These are phyloP conservation scores for Wickerhamomyces hampshirensis DNA, from an alignment of 805 yeast genomes.

Conservation along the genomic window DNA sequence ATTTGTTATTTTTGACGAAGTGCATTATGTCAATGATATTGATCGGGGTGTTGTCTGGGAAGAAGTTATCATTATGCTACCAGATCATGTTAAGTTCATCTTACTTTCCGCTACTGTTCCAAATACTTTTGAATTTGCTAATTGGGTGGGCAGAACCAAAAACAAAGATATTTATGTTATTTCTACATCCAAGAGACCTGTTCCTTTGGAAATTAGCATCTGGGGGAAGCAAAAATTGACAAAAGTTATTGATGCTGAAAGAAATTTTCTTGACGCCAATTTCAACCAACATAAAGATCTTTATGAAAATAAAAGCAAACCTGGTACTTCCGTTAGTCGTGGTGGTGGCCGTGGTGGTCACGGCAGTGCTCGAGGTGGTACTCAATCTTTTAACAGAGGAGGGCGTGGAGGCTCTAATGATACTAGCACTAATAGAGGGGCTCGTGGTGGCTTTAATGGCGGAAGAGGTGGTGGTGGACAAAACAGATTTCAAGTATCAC, in stretches of 20 bases:
- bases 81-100: slow-evolving; percentile 91
- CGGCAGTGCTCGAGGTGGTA: slow-evolving; percentile 31
- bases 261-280: slow-evolving; percentile 62
- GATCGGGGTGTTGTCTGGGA: slow-evolving; percentile 99
- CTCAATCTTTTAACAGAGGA: slow-evolving; percentile 27
- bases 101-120: slow-evolving; percentile 96
- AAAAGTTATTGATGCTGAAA: slow-evolving; percentile 69
- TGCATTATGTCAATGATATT: slow-evolving; percentile 94
- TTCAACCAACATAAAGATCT: slow-evolving; percentile 56
- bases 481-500: slow-evolving; percentile 26
- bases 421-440: slow-evolving; percentile 32
- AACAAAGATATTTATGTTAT: slow-evolving; percentile 94
- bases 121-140: slow-evolving; percentile 96
- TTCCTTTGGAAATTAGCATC: slow-evolving; percentile 81
- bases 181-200: slow-evolving; percentile 94
- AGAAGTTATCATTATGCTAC: slow-evolving; percentile 95
- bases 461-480: slow-evolving; percentile 29
- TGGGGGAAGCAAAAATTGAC: slow-evolving; percentile 76
- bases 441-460: slow-evolving; percentile 25
- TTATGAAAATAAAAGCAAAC: slow-evolving; percentile 37
- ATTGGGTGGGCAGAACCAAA: slow-evolving; percentile 97
- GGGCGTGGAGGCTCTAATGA: slow-evolving; percentile 36
- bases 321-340: slow-evolving; percentile 35
- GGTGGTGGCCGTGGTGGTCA: slow-evolving; percentile 39
- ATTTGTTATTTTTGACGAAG: slow-evolving; percentile 96